Percentiles rank a stretch among this genome's conserved stretches.
Conservation (phyloP, 2,329 filamentous ascomycete genomes). For the Thielaviopsis populi region DNA sequence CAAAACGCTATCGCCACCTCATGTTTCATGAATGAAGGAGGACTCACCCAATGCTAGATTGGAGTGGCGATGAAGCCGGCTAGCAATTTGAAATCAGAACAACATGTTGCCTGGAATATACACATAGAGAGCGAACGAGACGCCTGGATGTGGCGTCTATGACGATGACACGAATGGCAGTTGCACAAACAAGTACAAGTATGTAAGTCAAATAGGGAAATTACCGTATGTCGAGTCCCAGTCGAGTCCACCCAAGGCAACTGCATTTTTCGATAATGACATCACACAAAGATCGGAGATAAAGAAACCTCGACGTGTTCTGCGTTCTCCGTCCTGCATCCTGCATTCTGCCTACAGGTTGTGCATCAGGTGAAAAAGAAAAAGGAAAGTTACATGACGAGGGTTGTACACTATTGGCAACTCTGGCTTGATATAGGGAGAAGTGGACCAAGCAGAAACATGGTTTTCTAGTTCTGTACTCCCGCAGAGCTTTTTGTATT, state of each 20-base stretch:
- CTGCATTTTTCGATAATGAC: not conserved
- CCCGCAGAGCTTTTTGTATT: not conserved
- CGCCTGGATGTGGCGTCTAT: not conserved
- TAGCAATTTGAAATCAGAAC: too few species aligned
- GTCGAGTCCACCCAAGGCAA: not conserved
- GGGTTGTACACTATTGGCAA: not conserved
- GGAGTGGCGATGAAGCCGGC: not conserved
- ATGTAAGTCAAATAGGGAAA: not conserved
- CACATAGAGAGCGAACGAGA: too few species aligned
- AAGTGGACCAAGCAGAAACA: not conserved
- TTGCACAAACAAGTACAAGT: not conserved
- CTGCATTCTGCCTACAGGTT: too few species aligned
- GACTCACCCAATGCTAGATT: not conserved
- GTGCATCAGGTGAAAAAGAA: too few species aligned
- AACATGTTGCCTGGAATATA: too few species aligned
- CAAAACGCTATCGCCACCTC: not conserved
- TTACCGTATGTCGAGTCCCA: not conserved
- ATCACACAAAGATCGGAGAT: not conserved
- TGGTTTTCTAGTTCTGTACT: not conserved
- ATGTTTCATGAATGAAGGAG: not conserved
- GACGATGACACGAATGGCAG: not conserved
- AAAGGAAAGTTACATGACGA: too few species aligned
- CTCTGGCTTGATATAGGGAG: not conserved
- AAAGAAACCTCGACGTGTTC: not conserved
- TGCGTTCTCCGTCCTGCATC: too few species aligned